Evolutionary conservation across 2,329 filamentous ascomycete genomes (phyloP).

Genomic region (Cladosporium oxysporum): DNA sequence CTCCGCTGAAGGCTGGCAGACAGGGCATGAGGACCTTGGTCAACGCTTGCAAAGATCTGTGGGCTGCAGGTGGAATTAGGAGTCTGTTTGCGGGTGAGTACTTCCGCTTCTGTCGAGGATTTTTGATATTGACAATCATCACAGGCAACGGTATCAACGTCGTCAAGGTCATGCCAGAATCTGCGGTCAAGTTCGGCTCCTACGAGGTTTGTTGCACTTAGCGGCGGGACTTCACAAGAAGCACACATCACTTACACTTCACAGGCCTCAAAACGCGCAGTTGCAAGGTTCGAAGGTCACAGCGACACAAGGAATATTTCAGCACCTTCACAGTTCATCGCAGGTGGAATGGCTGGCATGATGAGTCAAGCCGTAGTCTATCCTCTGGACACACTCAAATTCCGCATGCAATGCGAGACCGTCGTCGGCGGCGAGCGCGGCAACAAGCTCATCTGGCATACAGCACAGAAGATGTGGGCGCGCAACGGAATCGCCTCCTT

Average conservation of each 20-base stretch:
- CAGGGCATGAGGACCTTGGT: slow-evolving; percentile 69
- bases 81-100: slow-evolving; percentile 87
- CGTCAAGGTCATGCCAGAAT: slow-evolving; percentile 97
- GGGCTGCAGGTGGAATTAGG: slow-evolving; percentile 79
- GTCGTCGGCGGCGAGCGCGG: slow-evolving; percentile 82
- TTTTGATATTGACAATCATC: neutral
- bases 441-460: slow-evolving; percentile 77
- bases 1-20: slow-evolving; percentile 63
- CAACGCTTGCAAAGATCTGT: slow-evolving; percentile 75
- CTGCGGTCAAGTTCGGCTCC: slow-evolving; percentile 95
- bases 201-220: slow-evolving; percentile 68
- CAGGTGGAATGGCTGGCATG: slow-evolving; percentile 90
- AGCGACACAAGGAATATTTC: slow-evolving; percentile 77
- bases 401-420: slow-evolving; percentile 90
- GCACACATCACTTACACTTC: slow-evolving; percentile 1
- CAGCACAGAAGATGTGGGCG: slow-evolving; percentile 82
- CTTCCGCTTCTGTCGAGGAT: neutral
- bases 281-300: slow-evolving; percentile 86
- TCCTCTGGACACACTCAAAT: slow-evolving; percentile 81
- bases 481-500: slow-evolving; percentile 73
- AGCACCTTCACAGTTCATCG: slow-evolving; percentile 83
- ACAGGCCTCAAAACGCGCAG: slow-evolving; percentile 78
- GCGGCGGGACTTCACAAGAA: neutral
- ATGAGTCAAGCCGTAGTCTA: slow-evolving; percentile 96
- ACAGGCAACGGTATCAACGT: slow-evolving; percentile 94